These are phyloP conservation scores for Phaeoacremonium minimum DNA, from an alignment of 2,329 filamentous ascomycete species.

Conservation along the genomic window DNA sequence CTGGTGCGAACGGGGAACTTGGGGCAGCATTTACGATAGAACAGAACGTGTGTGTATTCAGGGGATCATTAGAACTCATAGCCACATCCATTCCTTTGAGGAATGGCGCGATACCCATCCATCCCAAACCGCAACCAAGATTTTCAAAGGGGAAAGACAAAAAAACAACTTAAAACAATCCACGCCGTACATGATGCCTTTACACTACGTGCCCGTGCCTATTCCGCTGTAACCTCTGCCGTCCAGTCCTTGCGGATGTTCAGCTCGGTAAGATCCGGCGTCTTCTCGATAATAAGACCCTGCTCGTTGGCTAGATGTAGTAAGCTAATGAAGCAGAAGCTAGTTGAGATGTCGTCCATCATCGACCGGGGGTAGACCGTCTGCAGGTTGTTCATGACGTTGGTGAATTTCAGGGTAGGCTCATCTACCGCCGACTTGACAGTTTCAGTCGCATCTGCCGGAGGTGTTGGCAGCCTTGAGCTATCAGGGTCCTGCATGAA, in stretches of 20 bases:
- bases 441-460: slow-evolving; percentile 10
- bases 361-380: slow-evolving; percentile 78
- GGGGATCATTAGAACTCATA: no score
- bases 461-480: slow-evolving; percentile 22
- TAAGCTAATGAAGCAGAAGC: slow-evolving; percentile 86
- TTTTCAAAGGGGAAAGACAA: no score
- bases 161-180: no score
- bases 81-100: no score
- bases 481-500: slow-evolving; percentile 17
- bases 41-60: no score
- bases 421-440: slow-evolving; percentile 28
- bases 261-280: slow-evolving; percentile 53
- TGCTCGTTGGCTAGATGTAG: slow-evolving; percentile 92
- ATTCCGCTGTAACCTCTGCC: slow-evolving; percentile 47
- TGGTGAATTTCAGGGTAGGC: slow-evolving; percentile 73
- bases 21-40: no score
- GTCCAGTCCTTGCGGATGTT: slow-evolving; percentile 59
- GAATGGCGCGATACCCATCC: no score
- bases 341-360: slow-evolving; percentile 94
- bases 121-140: no score
- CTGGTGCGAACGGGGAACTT: no score
- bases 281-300: slow-evolving; percentile 71
- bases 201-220: no score
- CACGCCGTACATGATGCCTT: slow-evolving; percentile 19
- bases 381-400: slow-evolving; percentile 86